Conservation (phyloP, 768 basidiomycete species). For the Leccinum arenicola region DNA sequence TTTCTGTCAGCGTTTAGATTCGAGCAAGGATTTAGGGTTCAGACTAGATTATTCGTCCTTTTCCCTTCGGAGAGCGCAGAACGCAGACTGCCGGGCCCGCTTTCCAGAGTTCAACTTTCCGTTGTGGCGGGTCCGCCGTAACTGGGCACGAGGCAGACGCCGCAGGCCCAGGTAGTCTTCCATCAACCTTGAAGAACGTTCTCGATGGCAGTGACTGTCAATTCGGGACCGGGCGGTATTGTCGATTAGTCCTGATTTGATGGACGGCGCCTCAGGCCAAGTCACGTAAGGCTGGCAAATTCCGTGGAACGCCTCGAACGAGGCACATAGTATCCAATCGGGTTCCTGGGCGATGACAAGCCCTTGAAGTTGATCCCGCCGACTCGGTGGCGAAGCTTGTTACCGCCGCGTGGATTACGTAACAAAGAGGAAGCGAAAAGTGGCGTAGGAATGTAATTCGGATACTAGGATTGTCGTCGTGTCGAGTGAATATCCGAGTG, state of each 20-base stretch:
- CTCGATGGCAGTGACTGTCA: background rate
- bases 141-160: background rate
- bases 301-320: background rate
- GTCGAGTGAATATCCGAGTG: background rate
- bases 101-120: background rate
- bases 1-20: background rate
- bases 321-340: background rate
- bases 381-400: background rate
- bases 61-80: background rate
- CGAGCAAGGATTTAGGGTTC: background rate
- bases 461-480: background rate
- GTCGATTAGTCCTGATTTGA: no score
- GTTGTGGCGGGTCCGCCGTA: background rate
- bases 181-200: background rate
- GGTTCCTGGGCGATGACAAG: background rate
- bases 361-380: background rate
- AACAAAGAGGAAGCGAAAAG: background rate
- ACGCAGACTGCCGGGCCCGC: background rate
- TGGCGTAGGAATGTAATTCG: background rate
- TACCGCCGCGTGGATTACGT: background rate
- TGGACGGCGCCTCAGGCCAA: background rate
- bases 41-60: no score
- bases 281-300: background rate
- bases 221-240: constrained; percentile 8
- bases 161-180: constrained; percentile 9